Percentiles rank a stretch among this genome's conserved stretches.
Conservation (phyloP, 257 asterid species). For the Nicotiana obtusifolia region DNA sequence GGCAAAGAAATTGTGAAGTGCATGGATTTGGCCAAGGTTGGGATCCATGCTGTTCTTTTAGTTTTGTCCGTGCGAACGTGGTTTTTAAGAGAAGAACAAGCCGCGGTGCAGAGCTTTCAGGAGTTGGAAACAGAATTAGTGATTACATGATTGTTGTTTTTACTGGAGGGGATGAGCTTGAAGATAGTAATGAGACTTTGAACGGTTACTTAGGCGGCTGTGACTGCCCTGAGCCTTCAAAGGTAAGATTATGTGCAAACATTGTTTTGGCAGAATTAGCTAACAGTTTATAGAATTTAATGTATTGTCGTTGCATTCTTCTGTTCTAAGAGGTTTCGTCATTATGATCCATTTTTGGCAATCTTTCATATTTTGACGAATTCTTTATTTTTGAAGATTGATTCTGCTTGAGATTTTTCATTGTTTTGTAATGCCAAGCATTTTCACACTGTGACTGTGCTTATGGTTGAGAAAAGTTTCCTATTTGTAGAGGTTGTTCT, state of each 20-base stretch:
- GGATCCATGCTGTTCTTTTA: conserved; percentile 78
- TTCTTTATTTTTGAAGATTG: not conserved
- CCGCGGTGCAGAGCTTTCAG: conserved; percentile 49
- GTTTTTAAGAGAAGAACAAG: conserved; percentile 60
- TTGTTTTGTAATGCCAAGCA: not conserved
- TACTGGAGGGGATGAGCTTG: conserved; percentile 78
- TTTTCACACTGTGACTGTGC: not conserved
- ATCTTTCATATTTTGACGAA: not conserved
- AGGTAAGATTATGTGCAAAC: conserved; percentile 18
- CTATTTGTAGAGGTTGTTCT: not conserved
- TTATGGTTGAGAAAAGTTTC: not conserved
- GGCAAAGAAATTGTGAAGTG: conserved; percentile 62
- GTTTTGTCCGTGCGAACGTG: conserved; percentile 62
- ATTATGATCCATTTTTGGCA: not conserved
- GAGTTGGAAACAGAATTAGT: conserved; percentile 49
- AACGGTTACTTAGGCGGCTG: conserved; percentile 43
- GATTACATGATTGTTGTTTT: conserved; percentile 70
- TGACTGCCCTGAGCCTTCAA: conserved; percentile 41
- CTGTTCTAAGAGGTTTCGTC: not conserved
- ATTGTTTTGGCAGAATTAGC: not conserved
- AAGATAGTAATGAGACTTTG: conserved; percentile 42
- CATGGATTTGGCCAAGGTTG: conserved; percentile 72
- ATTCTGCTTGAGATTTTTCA: not conserved
- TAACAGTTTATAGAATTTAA: not conserved
- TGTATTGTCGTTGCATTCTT: not conserved